Base-by-base conservation (phyloP, 495 filamentous ascomycete species). In the Ascobolus immersus region DNA sequence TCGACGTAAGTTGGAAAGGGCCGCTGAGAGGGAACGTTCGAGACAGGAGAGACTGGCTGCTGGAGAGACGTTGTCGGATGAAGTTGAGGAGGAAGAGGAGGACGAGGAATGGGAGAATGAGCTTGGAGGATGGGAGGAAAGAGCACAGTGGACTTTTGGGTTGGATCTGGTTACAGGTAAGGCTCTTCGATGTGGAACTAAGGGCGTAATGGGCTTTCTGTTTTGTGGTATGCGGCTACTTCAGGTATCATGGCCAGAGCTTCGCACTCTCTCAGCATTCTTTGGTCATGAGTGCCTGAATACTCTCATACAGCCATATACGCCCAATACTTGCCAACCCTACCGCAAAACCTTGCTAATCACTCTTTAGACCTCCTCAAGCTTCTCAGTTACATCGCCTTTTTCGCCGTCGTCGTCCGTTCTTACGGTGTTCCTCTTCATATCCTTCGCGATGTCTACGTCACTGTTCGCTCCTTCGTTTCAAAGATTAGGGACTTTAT, bases 341-440 rank as follows among this genome's bases (percentile, higher is more conserved):
- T 28, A 12, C 15, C 14, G 2, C 0, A n/a, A 15, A 4, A 13
- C n/a, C 15, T 15, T 21, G 37, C 39, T 53, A 35, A 58, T 40
- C 18, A 18, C 15, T 5, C 3, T 15, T 23, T 7, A 31, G 28
- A 31, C 18, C 77, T 94, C 41, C 56, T 86, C 36, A 94, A 93
- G 53, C 68, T 93, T 5, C 52, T 71, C 14, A 71, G 92, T 8
- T 96, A 94, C 50, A 55, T 78, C 17, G 67, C 73, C 4, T 96
- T 94, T 62, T 96, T 96, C 55, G 66, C 67, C 34, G 82, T 94
- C 35, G 70, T 94, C 17, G 67, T 92, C 42, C 74, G 69, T 32
- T 94, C 92, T 59, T 89, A 89, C 44, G 86, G 84, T 21, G 58
- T 94, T 31, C 86, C 86, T 0, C 86, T 96, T 33, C 89, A 96